Evolutionary conservation across 208 protist species (phyloP), one percentile per base, ranked within the genome.

Genomic region (Endotrypanum monterogeii): DNA sequence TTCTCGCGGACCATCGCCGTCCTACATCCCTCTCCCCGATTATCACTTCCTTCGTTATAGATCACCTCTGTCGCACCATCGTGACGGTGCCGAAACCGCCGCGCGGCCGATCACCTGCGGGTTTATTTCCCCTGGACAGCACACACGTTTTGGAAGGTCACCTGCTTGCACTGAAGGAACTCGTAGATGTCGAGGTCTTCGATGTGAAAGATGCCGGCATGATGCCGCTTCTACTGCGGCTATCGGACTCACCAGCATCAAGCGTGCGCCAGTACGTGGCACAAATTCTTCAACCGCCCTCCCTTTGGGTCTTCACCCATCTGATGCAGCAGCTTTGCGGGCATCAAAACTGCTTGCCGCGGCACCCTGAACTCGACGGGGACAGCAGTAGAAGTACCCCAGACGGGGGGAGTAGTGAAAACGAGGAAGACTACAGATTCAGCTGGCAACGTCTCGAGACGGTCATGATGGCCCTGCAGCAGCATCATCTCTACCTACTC

Each of bases 401-500:
- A 44, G 51, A 30, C 48, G 25, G 25, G 16, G 67, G 46, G 2
- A 32, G 28, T n/a, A 32, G 30, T n/a, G 6, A 37, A 16, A 48
- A 48, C 39, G 62, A 66, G 18, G 58, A 58, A 18, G 58, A 52
- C 46, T 72, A 39, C 16, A 52, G 60, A 62, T 51, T 75, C 37
- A 79, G 79, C 77, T 96, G 91, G 91, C 79, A 89, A 71, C 72
- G 75, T 55, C 71, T 83, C 50, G 91, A 96, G 76, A 93, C 89
- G n/a, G 63, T 96, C 32, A 84, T 96, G 60, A 96, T 96, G 89
- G 88, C 88, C 58, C 81, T 96, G 39, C 80, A 92, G 50, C 80
- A 89, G 80, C 87, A 93, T 55, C 82, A 92, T 28, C 57, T 73
- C 69, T 68, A 74, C 69, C 57, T 80, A 44, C 50, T 32, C 6